A percentile compares a stretch with the other conserved stretches of the same genome.
These are phyloP conservation scores for Aotearoamyces nothofagi DNA, from an alignment of 2,329 filamentous ascomycete genomes.

Conservation along the genomic window DNA sequence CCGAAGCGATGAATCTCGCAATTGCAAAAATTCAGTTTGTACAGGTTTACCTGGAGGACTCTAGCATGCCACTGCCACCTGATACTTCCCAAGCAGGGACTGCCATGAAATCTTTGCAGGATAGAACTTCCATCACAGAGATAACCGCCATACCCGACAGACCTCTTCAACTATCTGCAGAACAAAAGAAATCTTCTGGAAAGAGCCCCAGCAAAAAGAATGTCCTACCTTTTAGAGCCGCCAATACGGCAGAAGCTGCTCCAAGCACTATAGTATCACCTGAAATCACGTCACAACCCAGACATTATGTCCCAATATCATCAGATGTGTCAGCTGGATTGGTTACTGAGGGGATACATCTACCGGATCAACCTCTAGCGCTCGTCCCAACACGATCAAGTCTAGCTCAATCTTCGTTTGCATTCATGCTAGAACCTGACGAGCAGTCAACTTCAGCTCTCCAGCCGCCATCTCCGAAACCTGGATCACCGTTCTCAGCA, in stretches of 20 bases:
- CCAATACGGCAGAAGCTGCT: background rate
- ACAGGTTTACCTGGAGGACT: conserved; percentile 44
- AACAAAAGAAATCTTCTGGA: background rate
- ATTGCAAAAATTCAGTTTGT: conserved; percentile 50
- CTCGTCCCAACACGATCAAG: conserved; percentile 46
- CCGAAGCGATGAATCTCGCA: conserved; percentile 40
- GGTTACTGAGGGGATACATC: background rate
- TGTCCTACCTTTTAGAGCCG: background rate
- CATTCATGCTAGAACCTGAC: conserved; percentile 56
- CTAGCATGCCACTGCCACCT: conserved; percentile 29
- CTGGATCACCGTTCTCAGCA: conserved; percentile 15
- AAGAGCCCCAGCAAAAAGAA: background rate
- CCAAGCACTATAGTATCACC: background rate
- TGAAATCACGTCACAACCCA: background rate
- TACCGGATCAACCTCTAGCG: conserved; percentile 16
- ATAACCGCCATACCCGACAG: background rate
- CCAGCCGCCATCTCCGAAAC: conserved; percentile 12
- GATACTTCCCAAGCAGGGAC: background rate
- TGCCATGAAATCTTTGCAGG: background rate
- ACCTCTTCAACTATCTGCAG: too few relatives aligned
- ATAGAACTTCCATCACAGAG: background rate
- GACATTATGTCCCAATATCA: too few relatives aligned
- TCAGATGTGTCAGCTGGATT: too few relatives aligned
- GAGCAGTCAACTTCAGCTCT: conserved; percentile 7
- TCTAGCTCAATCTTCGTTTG: conserved; percentile 60